A percentile compares a stretch with the other conserved stretches of the same genome.
phyloP scores from a whole-genome alignment of 1,284 basidiomycete genomes.

The Laetiporus sulphureus region DNA sequence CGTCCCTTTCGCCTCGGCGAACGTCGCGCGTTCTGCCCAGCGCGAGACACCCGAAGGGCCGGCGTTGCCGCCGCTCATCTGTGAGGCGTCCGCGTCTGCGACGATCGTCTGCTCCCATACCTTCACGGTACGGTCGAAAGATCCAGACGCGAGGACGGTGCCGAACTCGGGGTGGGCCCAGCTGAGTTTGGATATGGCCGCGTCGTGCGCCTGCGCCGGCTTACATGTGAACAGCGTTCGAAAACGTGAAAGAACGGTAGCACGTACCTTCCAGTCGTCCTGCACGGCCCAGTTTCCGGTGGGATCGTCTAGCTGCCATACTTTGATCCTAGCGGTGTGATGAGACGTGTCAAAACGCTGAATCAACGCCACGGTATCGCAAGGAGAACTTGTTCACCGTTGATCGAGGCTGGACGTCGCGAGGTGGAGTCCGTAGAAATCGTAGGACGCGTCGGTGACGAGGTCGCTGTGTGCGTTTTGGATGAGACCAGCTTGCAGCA shows the following conservation, averaged over 20 bases:
- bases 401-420: conserved; percentile 78
- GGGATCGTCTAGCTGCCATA: conserved; percentile 69
- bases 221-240: background rate
- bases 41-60: conserved; percentile 30
- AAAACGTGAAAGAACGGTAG: background rate
- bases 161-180: conserved; percentile 92
- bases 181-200: conserved; percentile 72
- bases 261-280: conserved; percentile 81
- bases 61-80: conserved; percentile 24
- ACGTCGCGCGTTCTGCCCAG: conserved; percentile 72
- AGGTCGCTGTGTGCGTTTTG: conserved; percentile 72
- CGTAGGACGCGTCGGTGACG: conserved; percentile 79
- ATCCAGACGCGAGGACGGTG: conserved; percentile 75
- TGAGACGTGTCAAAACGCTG: too few species aligned
- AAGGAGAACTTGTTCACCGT: conserved; percentile 34
- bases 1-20: conserved; percentile 80
- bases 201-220: conserved; percentile 73
- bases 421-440: conserved; percentile 81
- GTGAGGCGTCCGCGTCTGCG: conserved; percentile 29
- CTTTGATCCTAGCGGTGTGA: conserved; percentile 63
- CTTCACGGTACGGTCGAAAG: conserved; percentile 85
- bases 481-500: conserved; percentile 73
- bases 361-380: too few species aligned
- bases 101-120: conserved; percentile 74
- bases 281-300: conserved; percentile 70